Evolutionary conservation across 768 basidiomycete species (phyloP).

Genomic region (Naganishia antarctica): DNA sequence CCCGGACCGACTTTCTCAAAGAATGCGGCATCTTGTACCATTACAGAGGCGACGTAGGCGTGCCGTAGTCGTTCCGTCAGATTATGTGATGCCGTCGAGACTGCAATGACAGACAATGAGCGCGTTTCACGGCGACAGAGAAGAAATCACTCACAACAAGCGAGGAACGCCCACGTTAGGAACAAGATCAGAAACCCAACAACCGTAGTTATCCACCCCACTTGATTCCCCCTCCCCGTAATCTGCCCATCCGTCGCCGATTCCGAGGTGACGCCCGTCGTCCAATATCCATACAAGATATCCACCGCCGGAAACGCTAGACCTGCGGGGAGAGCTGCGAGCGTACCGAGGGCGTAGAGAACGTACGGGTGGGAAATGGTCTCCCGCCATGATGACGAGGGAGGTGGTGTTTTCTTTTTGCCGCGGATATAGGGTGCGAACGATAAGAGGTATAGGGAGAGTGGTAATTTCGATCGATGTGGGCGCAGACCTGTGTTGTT

Average conservation of each 20-base stretch:
- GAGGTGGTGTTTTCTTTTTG: background rate
- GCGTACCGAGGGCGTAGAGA: constrained; percentile 32
- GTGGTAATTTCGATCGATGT: constrained; percentile 32
- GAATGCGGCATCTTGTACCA: constrained; percentile 55
- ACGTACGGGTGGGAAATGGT: constrained; percentile 33
- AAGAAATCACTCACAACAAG: constrained; percentile 34
- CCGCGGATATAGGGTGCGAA: constrained; percentile 35
- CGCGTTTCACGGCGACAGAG: background rate
- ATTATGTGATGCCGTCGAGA: constrained; percentile 32
- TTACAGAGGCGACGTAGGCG: constrained; percentile 34
- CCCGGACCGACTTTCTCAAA: constrained; percentile 92
- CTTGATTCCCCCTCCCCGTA: constrained; percentile 24
- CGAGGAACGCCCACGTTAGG: constrained; percentile 28
- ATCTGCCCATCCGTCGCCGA: constrained; percentile 16
- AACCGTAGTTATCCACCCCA: constrained; percentile 38
- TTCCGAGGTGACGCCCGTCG: constrained; percentile 30
- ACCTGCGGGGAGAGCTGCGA: constrained; percentile 33
- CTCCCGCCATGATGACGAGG: constrained; percentile 25
- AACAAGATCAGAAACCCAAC: constrained; percentile 32
- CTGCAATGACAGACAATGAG: constrained; percentile 7
- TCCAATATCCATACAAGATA: constrained; percentile 39
- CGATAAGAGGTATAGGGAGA: constrained; percentile 36
- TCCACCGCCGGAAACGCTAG: constrained; percentile 37
- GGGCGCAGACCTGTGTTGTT: constrained; percentile 22
- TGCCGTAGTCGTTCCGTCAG: constrained; percentile 33